These are phyloP conservation scores for Peniophora sp. DNA, from an alignment of 1,284 basidiomycete species.

Conservation along the genomic window DNA sequence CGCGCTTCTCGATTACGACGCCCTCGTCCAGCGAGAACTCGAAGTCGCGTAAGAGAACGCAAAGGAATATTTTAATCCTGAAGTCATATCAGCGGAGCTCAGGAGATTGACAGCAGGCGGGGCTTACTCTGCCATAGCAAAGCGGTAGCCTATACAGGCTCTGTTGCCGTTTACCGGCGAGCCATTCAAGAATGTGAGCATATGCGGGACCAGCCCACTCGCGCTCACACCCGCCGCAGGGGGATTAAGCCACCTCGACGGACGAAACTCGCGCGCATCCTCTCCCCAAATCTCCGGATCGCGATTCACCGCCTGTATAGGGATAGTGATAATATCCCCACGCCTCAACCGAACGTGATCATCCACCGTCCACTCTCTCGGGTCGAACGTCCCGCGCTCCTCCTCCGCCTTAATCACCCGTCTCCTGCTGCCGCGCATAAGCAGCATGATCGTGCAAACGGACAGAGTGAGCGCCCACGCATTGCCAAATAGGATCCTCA, in stretches of 20 bases:
- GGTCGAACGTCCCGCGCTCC: conserved; percentile 12
- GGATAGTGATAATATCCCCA: conserved; percentile 54
- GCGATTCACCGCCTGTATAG: conserved; percentile 60
- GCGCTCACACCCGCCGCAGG: conserved; percentile 33
- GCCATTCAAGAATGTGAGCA: conserved; percentile 58
- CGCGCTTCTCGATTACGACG: conserved; percentile 52
- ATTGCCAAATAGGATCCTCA: not conserved
- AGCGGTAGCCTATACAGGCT: conserved; percentile 67
- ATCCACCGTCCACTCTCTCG: conserved; percentile 17
- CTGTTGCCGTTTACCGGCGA: conserved; percentile 46
- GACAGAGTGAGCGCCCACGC: not conserved
- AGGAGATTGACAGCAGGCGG: not conserved
- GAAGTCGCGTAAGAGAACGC: conserved; percentile 47
- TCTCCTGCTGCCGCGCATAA: not conserved
- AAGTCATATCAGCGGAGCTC: not conserved
- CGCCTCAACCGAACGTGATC: conserved; percentile 41
- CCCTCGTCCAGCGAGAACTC: conserved; percentile 44
- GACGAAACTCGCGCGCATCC: conserved; percentile 59
- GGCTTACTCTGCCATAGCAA: conserved; percentile 60
- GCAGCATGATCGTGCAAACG: not conserved
- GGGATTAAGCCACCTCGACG: conserved; percentile 49
- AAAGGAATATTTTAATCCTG: conserved; percentile 58
- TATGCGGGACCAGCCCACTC: conserved; percentile 56
- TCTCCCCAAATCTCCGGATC: conserved; percentile 56
- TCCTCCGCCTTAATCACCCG: conserved; percentile 7